These are phyloP conservation scores for Triticum turgidum DNA, from an alignment of 176 grass and related monocot genomes.

Conservation along the genomic window DNA sequence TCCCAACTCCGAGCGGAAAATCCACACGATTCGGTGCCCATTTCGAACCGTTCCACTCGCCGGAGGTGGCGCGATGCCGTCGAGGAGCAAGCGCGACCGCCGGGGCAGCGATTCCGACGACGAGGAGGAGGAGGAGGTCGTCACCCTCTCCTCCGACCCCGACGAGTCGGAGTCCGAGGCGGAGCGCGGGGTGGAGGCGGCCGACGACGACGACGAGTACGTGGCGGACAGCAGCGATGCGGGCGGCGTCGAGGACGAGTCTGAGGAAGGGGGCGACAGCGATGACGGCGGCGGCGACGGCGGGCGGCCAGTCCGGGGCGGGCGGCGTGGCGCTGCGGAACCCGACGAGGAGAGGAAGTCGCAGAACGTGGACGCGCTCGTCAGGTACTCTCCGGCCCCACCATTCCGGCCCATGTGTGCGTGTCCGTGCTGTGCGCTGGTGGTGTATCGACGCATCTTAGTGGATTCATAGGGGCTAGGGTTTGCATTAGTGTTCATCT, in stretches of 20 bases:
- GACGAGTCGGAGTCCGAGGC: slow-evolving; percentile 36
- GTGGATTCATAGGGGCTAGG: slow-evolving; percentile 22
- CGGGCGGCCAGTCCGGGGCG: slow-evolving; percentile 13
- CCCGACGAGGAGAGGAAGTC: slow-evolving; percentile 68
- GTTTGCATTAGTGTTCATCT: slow-evolving; percentile 16
- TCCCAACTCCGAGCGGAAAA: neutral
- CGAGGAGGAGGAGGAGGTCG: slow-evolving; percentile 38
- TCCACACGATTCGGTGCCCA: slow-evolving; percentile 5
- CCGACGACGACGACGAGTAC: slow-evolving; percentile 54
- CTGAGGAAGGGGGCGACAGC: slow-evolving; percentile 29
- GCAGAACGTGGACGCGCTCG: slow-evolving; percentile 76
- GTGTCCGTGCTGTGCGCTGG: neutral
- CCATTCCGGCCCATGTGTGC: neutral
- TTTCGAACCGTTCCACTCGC: slow-evolving; percentile 18
- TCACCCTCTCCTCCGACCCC: slow-evolving; percentile 44
- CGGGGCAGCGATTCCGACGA: slow-evolving; percentile 28
- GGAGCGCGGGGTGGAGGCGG: slow-evolving; percentile 29
- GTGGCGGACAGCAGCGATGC: slow-evolving; percentile 41
- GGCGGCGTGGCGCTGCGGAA: neutral
- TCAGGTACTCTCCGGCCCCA: slow-evolving; percentile 49
- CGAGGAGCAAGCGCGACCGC: slow-evolving; percentile 28
- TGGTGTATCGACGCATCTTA: neutral
- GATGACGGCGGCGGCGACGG: slow-evolving; percentile 9
- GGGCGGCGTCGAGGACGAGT: slow-evolving; percentile 21
- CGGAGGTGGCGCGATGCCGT: slow-evolving; percentile 35